Evolutionary conservation across 352 stramenopile species (phyloP).

Genomic region (Phytophthora niederhauseri): DNA sequence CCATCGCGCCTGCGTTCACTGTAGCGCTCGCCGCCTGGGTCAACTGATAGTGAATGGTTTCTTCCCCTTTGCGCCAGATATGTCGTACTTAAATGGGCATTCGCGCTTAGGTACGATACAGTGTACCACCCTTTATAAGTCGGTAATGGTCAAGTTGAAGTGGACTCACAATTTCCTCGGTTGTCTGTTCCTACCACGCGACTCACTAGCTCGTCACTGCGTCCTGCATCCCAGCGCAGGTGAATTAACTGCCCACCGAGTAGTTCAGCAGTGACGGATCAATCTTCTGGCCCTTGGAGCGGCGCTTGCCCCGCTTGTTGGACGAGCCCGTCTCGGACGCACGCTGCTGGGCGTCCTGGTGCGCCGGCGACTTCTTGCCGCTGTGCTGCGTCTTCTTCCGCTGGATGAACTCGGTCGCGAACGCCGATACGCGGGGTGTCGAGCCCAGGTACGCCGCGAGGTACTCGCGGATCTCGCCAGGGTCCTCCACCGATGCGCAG

Average conservation of each 20-base stretch:
- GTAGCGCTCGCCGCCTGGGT: neutral
- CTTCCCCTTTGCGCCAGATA: slow-evolving; percentile 10
- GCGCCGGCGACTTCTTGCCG: slow-evolving; percentile 47
- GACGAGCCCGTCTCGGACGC: slow-evolving; percentile 40
- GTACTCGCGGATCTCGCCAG: slow-evolving; percentile 95
- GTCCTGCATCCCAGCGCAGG: slow-evolving; percentile 5
- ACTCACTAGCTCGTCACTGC: slow-evolving; percentile 30
- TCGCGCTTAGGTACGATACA: slow-evolving; percentile 3
- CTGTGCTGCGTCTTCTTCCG: slow-evolving; percentile 80
- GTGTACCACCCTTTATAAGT: neutral
- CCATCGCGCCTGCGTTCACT: slow-evolving; percentile 38
- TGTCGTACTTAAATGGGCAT: slow-evolving; percentile 5
- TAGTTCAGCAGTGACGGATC: slow-evolving; percentile 81
- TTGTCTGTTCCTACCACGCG: slow-evolving; percentile 28
- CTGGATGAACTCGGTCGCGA: slow-evolving; percentile 97
- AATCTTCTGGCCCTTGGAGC: slow-evolving; percentile 72
- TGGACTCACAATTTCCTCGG: slow-evolving; percentile 5
- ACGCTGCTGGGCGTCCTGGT: slow-evolving; percentile 28
- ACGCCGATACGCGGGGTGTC: slow-evolving; percentile 96
- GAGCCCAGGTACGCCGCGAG: slow-evolving; percentile 96
- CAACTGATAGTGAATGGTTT: slow-evolving; percentile 17
- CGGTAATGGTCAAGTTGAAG: neutral
- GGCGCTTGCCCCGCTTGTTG: slow-evolving; percentile 65
- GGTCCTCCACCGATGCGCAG: slow-evolving; percentile 95
- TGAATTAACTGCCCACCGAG: slow-evolving; percentile 53